These are phyloP conservation scores for Scheffersomyces amazonensis DNA, from an alignment of 805 yeast species.

Conservation along the genomic window DNA sequence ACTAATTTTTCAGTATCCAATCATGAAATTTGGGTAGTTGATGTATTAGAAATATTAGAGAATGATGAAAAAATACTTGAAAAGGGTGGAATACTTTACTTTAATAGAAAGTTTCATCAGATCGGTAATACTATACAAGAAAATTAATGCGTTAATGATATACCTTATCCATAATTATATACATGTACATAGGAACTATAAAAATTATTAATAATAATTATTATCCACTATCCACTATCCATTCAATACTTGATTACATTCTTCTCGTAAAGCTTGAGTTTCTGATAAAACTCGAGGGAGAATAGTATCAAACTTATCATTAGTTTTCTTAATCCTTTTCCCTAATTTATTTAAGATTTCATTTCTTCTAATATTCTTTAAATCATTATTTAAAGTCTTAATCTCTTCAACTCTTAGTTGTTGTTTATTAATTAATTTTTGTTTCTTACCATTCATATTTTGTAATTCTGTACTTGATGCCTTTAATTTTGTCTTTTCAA, in stretches of 20 bases:
- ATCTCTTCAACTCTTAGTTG: slow-evolving; percentile 23
- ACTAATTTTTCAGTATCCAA: slow-evolving; percentile 62
- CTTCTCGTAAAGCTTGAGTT: slow-evolving; percentile 13
- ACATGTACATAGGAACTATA: background rate
- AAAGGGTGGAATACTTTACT: slow-evolving; percentile 67
- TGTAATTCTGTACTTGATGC: slow-evolving; percentile 19
- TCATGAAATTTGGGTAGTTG: slow-evolving; percentile 90
- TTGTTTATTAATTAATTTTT: slow-evolving; percentile 23
- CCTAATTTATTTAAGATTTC: slow-evolving; percentile 21
- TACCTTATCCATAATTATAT: slow-evolving; percentile 1
- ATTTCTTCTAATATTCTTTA: slow-evolving; percentile 24
- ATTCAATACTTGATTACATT: slow-evolving; percentile 1
- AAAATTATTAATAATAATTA: no score
- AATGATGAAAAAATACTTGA: slow-evolving; percentile 12
- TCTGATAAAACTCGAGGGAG: slow-evolving; percentile 28
- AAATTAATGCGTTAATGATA: slow-evolving; percentile 3
- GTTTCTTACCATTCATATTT: slow-evolving; percentile 17
- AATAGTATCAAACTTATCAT: slow-evolving; percentile 34
- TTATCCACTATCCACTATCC: no score
- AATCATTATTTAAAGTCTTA: slow-evolving; percentile 17
- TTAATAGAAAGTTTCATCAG: slow-evolving; percentile 57
- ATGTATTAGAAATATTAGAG: slow-evolving; percentile 56
- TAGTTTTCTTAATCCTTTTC: slow-evolving; percentile 21
- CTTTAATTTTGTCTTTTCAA: slow-evolving; percentile 18
- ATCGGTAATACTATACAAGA: slow-evolving; percentile 38